A percentile compares a stretch with the other conserved stretches of the same genome.
Evolutionary conservation across 192 early-diverging fungal species (phyloP).

Genomic region (Linnemannia schmuckeri): DNA sequence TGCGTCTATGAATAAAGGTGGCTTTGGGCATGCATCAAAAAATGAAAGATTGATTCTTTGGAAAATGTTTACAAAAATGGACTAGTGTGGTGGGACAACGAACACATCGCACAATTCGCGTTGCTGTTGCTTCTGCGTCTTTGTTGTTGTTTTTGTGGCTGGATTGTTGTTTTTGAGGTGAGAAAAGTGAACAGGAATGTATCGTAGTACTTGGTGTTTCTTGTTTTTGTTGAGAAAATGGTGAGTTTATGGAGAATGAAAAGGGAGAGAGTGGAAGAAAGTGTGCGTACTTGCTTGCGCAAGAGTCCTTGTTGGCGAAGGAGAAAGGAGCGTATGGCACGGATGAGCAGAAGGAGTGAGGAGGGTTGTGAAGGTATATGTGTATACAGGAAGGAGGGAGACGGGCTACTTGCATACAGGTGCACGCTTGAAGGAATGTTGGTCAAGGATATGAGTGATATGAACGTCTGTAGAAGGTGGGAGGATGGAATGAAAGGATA

Average conservation of each 20-base stretch:
- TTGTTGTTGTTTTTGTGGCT: background rate
- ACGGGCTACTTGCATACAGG: background rate
- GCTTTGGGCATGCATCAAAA: too few relatives aligned
- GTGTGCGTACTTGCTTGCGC: background rate
- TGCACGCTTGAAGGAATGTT: background rate
- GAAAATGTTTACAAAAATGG: background rate
- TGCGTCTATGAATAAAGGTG: background rate
- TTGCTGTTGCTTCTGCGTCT: background rate
- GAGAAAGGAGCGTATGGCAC: background rate
- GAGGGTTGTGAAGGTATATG: background rate
- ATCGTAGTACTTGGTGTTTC: too few relatives aligned
- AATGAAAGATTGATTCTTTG: too few relatives aligned
- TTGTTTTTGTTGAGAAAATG: background rate
- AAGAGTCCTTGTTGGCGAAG: background rate
- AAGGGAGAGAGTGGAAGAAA: background rate
- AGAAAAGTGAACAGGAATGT: background rate
- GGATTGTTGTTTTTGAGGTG: background rate
- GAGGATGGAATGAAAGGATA: background rate
- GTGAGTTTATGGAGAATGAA: background rate
- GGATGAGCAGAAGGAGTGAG: background rate
- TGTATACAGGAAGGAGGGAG: background rate
- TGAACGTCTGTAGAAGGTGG: constrained; percentile 13
- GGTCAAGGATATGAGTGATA: background rate
- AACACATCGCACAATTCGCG: background rate
- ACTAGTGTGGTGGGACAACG: constrained; percentile 11